phyloP scores from a whole-genome alignment of 805 yeast species.

The Starmerella bombi region DNA sequence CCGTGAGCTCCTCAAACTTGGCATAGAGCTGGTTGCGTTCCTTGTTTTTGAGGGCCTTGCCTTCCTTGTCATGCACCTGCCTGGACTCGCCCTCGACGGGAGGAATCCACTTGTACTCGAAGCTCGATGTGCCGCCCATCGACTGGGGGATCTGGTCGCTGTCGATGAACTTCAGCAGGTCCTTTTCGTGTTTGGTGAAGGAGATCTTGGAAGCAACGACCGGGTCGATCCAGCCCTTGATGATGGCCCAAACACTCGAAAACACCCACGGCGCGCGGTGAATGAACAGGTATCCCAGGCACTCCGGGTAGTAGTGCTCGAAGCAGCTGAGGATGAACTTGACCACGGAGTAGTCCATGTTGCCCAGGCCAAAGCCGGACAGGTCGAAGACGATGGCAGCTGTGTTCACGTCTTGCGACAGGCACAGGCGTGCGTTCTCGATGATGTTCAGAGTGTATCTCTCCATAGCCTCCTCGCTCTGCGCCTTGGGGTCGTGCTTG shows the following conservation, averaged over 20 bases:
- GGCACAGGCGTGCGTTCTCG: conserved; percentile 66
- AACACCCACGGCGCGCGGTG: conserved; percentile 97
- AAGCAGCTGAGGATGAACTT: conserved; percentile 79
- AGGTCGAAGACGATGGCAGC: conserved; percentile 79
- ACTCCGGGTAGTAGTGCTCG: conserved; percentile 95
- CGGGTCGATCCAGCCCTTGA: conserved; percentile 91
- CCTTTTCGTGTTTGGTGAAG: conserved; percentile 61
- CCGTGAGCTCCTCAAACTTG: conserved; percentile 50
- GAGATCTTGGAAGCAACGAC: conserved; percentile 85
- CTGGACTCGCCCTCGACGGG: conserved; percentile 53
- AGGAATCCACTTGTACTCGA: conserved; percentile 43
- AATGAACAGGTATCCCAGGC: conserved; percentile 67
- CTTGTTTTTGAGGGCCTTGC: conserved; percentile 33
- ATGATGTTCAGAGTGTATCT: conserved; percentile 61
- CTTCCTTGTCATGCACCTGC: conserved; percentile 33
- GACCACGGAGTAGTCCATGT: conserved; percentile 87
- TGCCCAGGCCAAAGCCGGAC: conserved; percentile 71
- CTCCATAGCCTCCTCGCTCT: conserved; percentile 58
- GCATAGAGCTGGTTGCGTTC: conserved; percentile 46
- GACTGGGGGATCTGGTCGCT: conserved; percentile 48
- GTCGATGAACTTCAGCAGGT: conserved; percentile 51
- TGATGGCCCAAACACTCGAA: conserved; percentile 84
- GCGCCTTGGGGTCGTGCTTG: conserved; percentile 56
- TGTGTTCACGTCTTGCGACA: conserved; percentile 63
- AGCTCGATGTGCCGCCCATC: conserved; percentile 60